Conservation (phyloP, 176 grass and related monocot species). For the Musa acuminata region DNA sequence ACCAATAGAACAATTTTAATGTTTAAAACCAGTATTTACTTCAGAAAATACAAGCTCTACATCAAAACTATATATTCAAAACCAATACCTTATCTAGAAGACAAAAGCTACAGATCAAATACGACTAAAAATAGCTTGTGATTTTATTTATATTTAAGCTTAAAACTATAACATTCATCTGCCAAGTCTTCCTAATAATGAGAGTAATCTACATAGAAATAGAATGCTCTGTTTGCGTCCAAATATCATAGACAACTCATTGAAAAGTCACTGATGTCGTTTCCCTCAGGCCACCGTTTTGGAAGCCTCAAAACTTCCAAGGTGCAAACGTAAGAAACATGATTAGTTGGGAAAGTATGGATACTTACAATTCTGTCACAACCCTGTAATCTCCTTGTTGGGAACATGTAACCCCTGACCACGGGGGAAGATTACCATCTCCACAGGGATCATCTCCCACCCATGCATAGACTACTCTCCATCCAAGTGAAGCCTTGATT, state of each 20-base stretch:
- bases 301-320: no score
- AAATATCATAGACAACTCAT: no score
- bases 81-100: background rate
- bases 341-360: slow-evolving; percentile 10
- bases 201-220: background rate
- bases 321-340: background rate
- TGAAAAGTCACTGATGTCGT: no score
- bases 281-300: no score
- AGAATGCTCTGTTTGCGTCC: no score
- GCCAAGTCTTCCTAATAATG: background rate
- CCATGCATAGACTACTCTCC: slow-evolving; percentile 98
- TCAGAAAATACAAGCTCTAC: no score
- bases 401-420: slow-evolving; percentile 96
- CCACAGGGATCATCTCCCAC: slow-evolving; percentile 95
- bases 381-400: slow-evolving; percentile 95
- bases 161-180: background rate
- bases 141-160: background rate
- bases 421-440: slow-evolving; percentile 76
- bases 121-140: background rate
- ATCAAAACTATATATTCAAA: background rate
- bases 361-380: slow-evolving; percentile 84
- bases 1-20: background rate
- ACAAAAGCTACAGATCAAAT: background rate
- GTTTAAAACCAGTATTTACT: background rate
- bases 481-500: slow-evolving; percentile 87